Percentiles rank a stretch among this genome's conserved stretches.
Evolutionary conservation across 768 basidiomycete genomes (phyloP).

Genomic region (Mycena belliarum): DNA sequence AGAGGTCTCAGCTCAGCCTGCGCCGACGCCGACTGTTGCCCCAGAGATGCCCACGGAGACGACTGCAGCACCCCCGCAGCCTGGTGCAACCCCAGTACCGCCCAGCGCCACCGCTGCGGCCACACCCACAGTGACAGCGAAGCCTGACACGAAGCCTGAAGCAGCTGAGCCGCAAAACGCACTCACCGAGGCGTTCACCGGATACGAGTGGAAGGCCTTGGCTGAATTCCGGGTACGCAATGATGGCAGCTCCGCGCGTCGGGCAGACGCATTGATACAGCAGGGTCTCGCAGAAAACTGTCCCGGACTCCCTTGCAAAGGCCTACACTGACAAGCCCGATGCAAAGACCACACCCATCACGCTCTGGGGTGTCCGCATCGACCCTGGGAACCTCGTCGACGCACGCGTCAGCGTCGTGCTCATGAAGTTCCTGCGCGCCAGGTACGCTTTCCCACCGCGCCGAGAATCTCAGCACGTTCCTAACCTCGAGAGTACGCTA

Average conservation of each 20-base stretch:
- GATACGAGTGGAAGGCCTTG: constrained; percentile 71
- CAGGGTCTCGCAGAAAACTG: constrained; percentile 25
- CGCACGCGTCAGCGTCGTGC: constrained; percentile 69
- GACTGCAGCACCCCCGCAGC: constrained; percentile 12
- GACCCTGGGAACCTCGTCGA: constrained; percentile 58
- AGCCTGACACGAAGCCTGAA: constrained; percentile 8
- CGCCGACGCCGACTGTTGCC: constrained; percentile 2
- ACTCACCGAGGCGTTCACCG: constrained; percentile 69
- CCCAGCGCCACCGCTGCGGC: constrained; percentile 13
- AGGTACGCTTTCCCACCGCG: constrained; percentile 41
- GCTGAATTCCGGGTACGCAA: constrained; percentile 60
- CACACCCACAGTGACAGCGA: constrained; percentile 13
- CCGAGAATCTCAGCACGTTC: not conserved
- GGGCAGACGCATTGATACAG: not conserved
- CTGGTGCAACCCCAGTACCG: constrained; percentile 12
- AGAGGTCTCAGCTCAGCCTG: not conserved
- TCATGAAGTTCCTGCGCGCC: constrained; percentile 83
- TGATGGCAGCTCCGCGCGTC: not conserved
- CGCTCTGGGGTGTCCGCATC: constrained; percentile 72
- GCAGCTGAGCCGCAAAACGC: constrained; percentile 62
- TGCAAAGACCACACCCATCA: constrained; percentile 51
- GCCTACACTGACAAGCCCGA: constrained; percentile 62
- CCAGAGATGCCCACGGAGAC: constrained; percentile 17
- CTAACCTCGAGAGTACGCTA: not conserved
- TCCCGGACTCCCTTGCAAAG: constrained; percentile 18